These are phyloP conservation scores for Salix koriyanagi DNA, from an alignment of 345 rosid species.

Conservation along the genomic window DNA sequence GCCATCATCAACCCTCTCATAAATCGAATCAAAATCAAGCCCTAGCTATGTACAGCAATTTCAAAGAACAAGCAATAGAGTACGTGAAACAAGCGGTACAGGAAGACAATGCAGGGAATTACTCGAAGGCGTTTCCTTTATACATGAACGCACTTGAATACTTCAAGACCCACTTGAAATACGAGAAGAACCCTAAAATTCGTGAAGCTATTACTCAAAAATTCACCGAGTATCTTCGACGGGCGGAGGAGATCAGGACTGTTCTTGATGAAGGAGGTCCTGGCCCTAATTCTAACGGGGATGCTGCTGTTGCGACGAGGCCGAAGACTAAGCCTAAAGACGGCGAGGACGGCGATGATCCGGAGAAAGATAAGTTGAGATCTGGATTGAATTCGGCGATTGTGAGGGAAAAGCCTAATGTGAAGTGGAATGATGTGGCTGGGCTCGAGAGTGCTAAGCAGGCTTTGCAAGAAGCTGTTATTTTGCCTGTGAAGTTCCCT, in stretches of 20 bases:
- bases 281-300: constrained; percentile 65
- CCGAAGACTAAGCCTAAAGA: constrained; percentile 80
- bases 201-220: constrained; percentile 74
- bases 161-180: constrained; percentile 90
- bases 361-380: constrained; percentile 73
- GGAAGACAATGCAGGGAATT: constrained; percentile 89
- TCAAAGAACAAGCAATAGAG: constrained; percentile 93
- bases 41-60: constrained; percentile 75
- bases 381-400: constrained; percentile 83
- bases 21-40: background rate
- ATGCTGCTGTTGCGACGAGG: constrained; percentile 65
- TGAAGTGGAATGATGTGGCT: constrained; percentile 90
- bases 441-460: constrained; percentile 94
- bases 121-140: constrained; percentile 75
- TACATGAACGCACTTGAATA: constrained; percentile 95
- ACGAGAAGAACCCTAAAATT: constrained; percentile 92
- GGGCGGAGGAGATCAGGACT: constrained; percentile 93
- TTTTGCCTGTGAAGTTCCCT: constrained; percentile 91
- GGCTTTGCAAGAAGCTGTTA: constrained; percentile 88
- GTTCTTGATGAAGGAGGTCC: constrained; percentile 83
- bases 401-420: constrained; percentile 79
- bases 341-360: constrained; percentile 80
- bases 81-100: constrained; percentile 88
- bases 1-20: background rate
- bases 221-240: constrained; percentile 86